Base-by-base conservation (phyloP, 768 basidiomycete species). In the Cyclocybe aegerita region DNA sequence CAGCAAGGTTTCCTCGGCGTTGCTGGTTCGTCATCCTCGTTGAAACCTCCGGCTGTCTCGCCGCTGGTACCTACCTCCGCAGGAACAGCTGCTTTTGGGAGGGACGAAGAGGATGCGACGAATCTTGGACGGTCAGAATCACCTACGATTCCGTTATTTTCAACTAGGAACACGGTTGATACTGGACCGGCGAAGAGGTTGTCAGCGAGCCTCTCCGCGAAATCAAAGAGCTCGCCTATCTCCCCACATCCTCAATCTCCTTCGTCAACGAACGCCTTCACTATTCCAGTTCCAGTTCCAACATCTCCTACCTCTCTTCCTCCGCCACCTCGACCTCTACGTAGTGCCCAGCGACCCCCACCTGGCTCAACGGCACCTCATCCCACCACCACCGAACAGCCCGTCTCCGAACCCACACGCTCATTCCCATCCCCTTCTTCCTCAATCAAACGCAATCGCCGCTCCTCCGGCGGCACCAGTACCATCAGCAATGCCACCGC, bases 81-180 rank as follows among this genome's bases (percentile, higher is more conserved):
- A 7, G 41, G 39, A 29, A 23, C 11, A 3, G 50, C 45, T 43
- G 36, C 30, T 43, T 45, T 53, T 48, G 46, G 49, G 51, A 52
- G 51, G 31, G 32, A 46, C 15, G 50, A 51, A 34, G 53, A 47
- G 7, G 48, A 23, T 32, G 15, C 14, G 4, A 16, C 31, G 36
- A 49, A 44, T 6, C 31, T 14, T 14, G 48, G 48, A 9, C 54
- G 54, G 31, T 17, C 54, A 31, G 58, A 64, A 39, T 76, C 79
- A 1, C 79, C 77, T 12, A 70, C 66, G 36, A 79, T 79, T 7
- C 81, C 82, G 4, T 63, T 72, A 12, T 83, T 83, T 51, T 78
- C 76, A 6, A 78, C 74, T 0, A 61, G 64, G 1, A 72, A 69
- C 7, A 64, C 69, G 17, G 75, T 80, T 52, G 81, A 80, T 58